These are phyloP conservation scores for Karstenula rhodostoma DNA, from an alignment of 2,329 filamentous ascomycete genomes.

Conservation along the genomic window DNA sequence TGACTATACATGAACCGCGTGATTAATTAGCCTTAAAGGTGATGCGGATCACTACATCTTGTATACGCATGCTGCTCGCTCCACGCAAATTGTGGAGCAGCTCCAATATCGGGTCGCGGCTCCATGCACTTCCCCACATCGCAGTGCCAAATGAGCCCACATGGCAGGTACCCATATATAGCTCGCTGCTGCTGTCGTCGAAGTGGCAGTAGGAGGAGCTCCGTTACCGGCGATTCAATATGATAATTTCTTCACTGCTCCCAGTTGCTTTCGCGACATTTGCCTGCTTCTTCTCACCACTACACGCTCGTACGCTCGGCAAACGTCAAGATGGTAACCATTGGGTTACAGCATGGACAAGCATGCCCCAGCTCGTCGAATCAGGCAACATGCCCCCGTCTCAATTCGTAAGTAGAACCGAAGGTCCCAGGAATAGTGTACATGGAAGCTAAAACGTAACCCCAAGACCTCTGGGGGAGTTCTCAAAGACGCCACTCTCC, in stretches of 20 bases:
- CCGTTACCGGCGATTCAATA: neutral
- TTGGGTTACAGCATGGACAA: constrained; percentile 68
- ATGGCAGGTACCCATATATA: neutral
- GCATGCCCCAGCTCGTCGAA: constrained; percentile 71
- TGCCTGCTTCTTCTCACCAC: constrained; percentile 10
- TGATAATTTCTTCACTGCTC: constrained; percentile 14
- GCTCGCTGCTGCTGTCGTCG: neutral
- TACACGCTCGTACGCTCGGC: constrained; percentile 16
- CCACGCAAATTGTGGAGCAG: constrained; percentile 6
- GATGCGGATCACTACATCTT: neutral
- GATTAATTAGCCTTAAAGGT: constrained; percentile 10
- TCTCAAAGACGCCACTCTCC: constrained; percentile 68
- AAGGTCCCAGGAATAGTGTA: constrained; percentile 1
- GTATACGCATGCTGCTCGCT: neutral
- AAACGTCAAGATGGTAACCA: constrained; percentile 44
- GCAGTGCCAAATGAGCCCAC: neutral
- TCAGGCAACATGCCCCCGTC: constrained; percentile 65
- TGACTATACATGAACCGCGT: neutral
- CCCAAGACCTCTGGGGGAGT: constrained; percentile 45
- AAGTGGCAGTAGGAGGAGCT: neutral
- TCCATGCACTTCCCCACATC: constrained; percentile 6
- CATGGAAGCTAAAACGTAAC: neutral
- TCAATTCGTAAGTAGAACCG: constrained; percentile 53
- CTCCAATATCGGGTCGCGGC: constrained; percentile 5
- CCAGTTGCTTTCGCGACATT: constrained; percentile 15